phyloP scores from a whole-genome alignment of 352 stramenopile species.

The Blastocystis sp. region DNA sequence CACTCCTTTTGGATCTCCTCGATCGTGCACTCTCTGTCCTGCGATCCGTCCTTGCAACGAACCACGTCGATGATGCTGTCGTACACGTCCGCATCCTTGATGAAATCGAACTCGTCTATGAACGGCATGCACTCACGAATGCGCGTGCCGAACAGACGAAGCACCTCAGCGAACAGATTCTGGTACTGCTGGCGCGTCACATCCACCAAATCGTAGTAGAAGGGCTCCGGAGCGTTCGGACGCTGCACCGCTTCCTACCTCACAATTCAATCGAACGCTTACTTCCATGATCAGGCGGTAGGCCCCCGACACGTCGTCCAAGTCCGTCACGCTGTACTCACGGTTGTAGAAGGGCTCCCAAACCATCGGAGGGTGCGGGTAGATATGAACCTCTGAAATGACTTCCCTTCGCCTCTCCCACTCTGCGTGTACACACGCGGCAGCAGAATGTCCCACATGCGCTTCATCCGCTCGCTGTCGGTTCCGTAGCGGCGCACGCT shows the following conservation, averaged over 20 bases:
- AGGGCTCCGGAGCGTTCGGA: slow-evolving; percentile 62
- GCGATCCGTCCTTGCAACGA: background rate
- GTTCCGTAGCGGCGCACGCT: slow-evolving; percentile 66
- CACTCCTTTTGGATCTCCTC: background rate
- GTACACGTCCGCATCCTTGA: slow-evolving; percentile 12
- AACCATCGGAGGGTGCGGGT: slow-evolving; percentile 59
- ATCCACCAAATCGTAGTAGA: slow-evolving; percentile 69
- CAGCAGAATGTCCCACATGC: slow-evolving; percentile 65
- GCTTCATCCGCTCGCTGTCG: slow-evolving; percentile 61
- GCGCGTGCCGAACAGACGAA: background rate
- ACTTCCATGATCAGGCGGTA: background rate
- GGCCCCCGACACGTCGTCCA: background rate
- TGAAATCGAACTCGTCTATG: background rate
- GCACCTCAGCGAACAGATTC: slow-evolving; percentile 61
- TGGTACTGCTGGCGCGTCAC: slow-evolving; percentile 69
- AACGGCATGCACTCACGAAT: background rate
- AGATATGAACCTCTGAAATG: slow-evolving; percentile 65
- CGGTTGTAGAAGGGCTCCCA: background rate
- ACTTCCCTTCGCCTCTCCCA: slow-evolving; percentile 29
- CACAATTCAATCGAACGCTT: background rate
- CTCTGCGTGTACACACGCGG: slow-evolving; percentile 64
- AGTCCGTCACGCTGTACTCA: background rate
- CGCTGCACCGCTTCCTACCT: slow-evolving; percentile 60
- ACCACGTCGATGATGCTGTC: slow-evolving; percentile 1
- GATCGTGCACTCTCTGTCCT: background rate